These are phyloP conservation scores for Monilinia vaccinii-corymbosi DNA, from an alignment of 2,329 filamentous ascomycete genomes.

Conservation along the genomic window DNA sequence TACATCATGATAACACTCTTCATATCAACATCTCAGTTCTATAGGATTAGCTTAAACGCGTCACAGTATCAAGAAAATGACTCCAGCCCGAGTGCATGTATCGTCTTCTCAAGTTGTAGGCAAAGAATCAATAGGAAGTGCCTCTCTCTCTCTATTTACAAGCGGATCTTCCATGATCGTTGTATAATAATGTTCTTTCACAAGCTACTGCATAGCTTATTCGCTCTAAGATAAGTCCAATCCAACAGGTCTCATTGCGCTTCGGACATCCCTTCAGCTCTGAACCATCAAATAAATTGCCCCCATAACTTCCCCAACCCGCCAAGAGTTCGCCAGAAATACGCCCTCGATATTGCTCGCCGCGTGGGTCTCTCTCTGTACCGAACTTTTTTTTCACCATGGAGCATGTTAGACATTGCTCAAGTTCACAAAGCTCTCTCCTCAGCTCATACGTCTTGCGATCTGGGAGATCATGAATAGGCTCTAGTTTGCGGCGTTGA, in stretches of 20 bases:
- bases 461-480: background rate
- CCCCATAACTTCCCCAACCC: background rate
- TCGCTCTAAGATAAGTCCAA: background rate
- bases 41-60: background rate
- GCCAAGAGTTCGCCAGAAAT: background rate
- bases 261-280: too few relatives aligned
- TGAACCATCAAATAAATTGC: too few relatives aligned
- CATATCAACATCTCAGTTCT: background rate
- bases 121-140: background rate
- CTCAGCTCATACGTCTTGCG: background rate
- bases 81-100: background rate
- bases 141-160: background rate
- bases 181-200: background rate
- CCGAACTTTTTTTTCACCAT: background rate
- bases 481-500: background rate
- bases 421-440: background rate
- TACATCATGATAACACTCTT: background rate
- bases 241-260: too few relatives aligned
- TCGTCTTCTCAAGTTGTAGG: background rate
- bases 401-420: background rate
- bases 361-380: background rate
- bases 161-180: background rate
- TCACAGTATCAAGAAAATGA: background rate
- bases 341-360: background rate
- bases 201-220: background rate